phyloP scores from a whole-genome alignment of 2,329 filamentous ascomycete genomes.

The Aspergillus candidus region DNA sequence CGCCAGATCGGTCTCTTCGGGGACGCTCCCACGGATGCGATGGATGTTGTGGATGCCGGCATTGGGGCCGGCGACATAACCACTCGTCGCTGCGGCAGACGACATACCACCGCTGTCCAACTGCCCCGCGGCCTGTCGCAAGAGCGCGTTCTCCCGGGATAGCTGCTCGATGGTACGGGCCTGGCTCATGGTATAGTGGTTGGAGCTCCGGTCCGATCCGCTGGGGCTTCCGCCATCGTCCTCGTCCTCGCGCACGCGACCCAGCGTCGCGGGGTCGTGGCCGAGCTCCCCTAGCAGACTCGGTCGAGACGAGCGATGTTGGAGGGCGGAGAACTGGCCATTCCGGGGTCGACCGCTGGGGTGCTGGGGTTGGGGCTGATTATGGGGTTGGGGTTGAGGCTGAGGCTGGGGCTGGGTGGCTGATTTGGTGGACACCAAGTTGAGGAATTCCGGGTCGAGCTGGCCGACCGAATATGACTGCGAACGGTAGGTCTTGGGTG shows the following conservation, averaged over 20 bases:
- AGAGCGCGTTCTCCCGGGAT: conserved; percentile 42
- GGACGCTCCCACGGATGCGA: conserved; percentile 37
- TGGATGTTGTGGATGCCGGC: conserved; percentile 29
- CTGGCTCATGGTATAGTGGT: conserved; percentile 35
- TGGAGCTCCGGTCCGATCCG: conserved; percentile 34
- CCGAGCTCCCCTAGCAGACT: conserved; percentile 43
- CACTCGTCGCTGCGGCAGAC: conserved; percentile 31
- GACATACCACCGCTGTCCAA: conserved; percentile 37
- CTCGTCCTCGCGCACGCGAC: conserved; percentile 45
- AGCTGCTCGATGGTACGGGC: conserved; percentile 44
- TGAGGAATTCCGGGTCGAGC: conserved; percentile 60
- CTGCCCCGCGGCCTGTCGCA: conserved; percentile 41
- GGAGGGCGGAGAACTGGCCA: conserved; percentile 60
- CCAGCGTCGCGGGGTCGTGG: conserved; percentile 42
- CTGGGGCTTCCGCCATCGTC: conserved; percentile 40
- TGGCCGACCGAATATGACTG: conserved; percentile 96
- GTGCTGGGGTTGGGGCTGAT: conserved; percentile 2
- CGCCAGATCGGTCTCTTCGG: conserved; percentile 40
- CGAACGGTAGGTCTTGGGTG: conserved; percentile 86
- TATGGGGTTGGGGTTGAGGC: no score
- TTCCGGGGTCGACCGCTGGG: conserved; percentile 31
- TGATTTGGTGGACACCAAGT: conserved; percentile 29
- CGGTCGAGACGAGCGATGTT: conserved; percentile 68
- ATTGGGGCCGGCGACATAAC: conserved; percentile 23
- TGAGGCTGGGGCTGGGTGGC: conserved; percentile 11